Evolutionary conservation across 2,329 filamentous ascomycete genomes (phyloP).

Genomic region (Fusarium cicatricum): DNA sequence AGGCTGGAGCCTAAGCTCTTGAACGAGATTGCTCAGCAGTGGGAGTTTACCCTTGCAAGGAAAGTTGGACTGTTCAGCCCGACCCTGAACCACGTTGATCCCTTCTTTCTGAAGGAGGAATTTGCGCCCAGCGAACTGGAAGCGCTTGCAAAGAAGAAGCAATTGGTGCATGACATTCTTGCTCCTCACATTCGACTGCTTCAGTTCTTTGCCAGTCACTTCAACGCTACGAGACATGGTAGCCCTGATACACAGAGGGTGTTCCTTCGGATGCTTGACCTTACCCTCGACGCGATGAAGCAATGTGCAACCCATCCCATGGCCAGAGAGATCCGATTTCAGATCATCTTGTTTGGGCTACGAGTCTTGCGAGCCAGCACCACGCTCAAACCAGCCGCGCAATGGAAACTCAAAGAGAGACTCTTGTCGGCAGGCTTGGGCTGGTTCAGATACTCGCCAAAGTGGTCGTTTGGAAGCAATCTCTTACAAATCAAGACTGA

Average conservation of each 20-base stretch:
- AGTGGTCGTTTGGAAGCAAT: constrained; percentile 97
- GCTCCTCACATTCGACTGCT: constrained; percentile 86
- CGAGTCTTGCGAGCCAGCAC: constrained; percentile 78
- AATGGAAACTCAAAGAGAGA: constrained; percentile 88
- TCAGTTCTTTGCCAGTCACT: constrained; percentile 93
- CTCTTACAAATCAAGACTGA: constrained; percentile 93
- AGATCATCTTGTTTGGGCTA: constrained; percentile 83
- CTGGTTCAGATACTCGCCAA: constrained; percentile 86
- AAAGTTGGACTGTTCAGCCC: constrained; percentile 83
- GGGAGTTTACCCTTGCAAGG: constrained; percentile 83
- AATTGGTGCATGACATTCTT: constrained; percentile 81
- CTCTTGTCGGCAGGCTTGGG: constrained; percentile 84
- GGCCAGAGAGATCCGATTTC: constrained; percentile 90
- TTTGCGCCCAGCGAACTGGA: constrained; percentile 90
- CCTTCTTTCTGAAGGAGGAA: constrained; percentile 90
- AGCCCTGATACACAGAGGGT: constrained; percentile 82
- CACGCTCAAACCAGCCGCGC: constrained; percentile 67
- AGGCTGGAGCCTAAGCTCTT: constrained; percentile 86
- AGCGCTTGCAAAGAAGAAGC: constrained; percentile 76
- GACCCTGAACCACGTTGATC: constrained; percentile 77
- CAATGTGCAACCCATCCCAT: constrained; percentile 81
- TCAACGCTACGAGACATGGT: constrained; percentile 88
- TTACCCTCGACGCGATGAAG: constrained; percentile 79
- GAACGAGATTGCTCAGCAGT: constrained; percentile 86
- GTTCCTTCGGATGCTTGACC: constrained; percentile 81